Conservation (phyloP, 768 basidiomycete species). For the Porpolomopsis calyptriformis region DNA sequence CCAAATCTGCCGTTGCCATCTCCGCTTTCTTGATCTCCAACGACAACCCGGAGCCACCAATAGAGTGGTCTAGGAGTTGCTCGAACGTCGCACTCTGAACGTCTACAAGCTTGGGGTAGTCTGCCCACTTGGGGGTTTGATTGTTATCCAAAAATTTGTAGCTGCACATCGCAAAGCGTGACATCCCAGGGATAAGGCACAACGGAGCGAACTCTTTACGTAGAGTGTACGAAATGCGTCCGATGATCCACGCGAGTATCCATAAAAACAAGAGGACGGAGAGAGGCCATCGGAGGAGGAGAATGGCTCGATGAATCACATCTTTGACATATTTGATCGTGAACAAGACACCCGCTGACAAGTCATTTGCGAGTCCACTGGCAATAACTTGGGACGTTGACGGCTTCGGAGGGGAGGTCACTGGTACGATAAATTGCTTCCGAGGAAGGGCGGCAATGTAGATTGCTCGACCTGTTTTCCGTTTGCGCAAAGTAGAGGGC, state of each 20-base stretch:
- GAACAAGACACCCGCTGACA: slow-evolving; percentile 22
- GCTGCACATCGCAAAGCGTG: slow-evolving; percentile 35
- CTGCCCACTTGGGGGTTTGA: slow-evolving; percentile 33
- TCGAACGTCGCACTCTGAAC: slow-evolving; percentile 55
- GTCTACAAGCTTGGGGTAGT: slow-evolving; percentile 52
- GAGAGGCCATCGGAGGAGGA: slow-evolving; percentile 46
- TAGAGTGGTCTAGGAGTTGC: slow-evolving; percentile 47
- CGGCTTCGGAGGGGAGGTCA: slow-evolving; percentile 1
- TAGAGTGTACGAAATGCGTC: slow-evolving; percentile 32
- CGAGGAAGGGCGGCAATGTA: slow-evolving; percentile 14
- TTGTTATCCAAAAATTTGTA: background rate
- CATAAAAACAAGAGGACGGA: slow-evolving; percentile 41
- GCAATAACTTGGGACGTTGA: slow-evolving; percentile 10
- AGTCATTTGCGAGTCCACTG: slow-evolving; percentile 21
- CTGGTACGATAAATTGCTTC: slow-evolving; percentile 7
- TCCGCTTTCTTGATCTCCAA: slow-evolving; percentile 67
- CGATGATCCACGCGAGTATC: slow-evolving; percentile 36
- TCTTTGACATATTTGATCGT: slow-evolving; percentile 35
- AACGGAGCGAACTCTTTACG: slow-evolving; percentile 43
- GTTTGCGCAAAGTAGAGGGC: slow-evolving; percentile 20
- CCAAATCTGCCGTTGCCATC: slow-evolving; percentile 63
- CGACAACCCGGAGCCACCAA: slow-evolving; percentile 48
- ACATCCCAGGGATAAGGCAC: slow-evolving; percentile 53
- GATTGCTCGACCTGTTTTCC: slow-evolving; percentile 18
- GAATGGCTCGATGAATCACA: slow-evolving; percentile 36